Evolutionary conservation across 371 early-diverging fungal genomes (phyloP).

Genomic region (Umbelopsis sp.): DNA sequence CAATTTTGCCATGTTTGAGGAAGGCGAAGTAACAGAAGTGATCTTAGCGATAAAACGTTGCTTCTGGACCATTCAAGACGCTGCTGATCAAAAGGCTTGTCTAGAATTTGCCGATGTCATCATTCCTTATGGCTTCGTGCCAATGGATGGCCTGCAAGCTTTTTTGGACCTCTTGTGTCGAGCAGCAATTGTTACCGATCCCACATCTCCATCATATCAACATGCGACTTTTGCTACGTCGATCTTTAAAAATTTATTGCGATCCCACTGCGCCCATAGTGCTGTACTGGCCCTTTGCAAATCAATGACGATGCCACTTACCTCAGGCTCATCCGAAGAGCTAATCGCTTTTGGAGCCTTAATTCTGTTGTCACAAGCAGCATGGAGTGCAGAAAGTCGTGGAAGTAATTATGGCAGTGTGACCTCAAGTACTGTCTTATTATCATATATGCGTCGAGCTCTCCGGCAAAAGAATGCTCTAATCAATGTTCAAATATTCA

Average conservation of each 20-base stretch:
- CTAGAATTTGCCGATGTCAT: conserved; percentile 71
- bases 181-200: conserved; percentile 40
- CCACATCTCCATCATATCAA: conserved; percentile 24
- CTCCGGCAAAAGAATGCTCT: conserved; percentile 29
- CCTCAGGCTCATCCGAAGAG: conserved; percentile 28
- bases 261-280: conserved; percentile 69
- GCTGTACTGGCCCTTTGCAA: conserved; percentile 63
- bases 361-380: conserved; percentile 53
- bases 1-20: conserved; percentile 71
- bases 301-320: conserved; percentile 34
- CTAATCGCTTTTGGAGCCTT: conserved; percentile 56
- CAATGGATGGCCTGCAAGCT: conserved; percentile 54
- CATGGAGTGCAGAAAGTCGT: conserved; percentile 50
- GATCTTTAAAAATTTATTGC: conserved; percentile 66
- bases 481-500: conserved; percentile 32
- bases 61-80: conserved; percentile 46
- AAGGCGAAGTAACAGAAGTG: conserved; percentile 58
- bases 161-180: conserved; percentile 64
- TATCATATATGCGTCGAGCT: conserved; percentile 41
- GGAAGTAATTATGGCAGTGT: conserved; percentile 5
- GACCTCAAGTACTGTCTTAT: conserved; percentile 37
- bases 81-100: conserved; percentile 54
- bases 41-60: conserved; percentile 56
- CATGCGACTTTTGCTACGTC: conserved; percentile 55
- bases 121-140: conserved; percentile 72